phyloP scores from a whole-genome alignment of 495 filamentous ascomycete genomes.

The Penicillium goetzii region DNA sequence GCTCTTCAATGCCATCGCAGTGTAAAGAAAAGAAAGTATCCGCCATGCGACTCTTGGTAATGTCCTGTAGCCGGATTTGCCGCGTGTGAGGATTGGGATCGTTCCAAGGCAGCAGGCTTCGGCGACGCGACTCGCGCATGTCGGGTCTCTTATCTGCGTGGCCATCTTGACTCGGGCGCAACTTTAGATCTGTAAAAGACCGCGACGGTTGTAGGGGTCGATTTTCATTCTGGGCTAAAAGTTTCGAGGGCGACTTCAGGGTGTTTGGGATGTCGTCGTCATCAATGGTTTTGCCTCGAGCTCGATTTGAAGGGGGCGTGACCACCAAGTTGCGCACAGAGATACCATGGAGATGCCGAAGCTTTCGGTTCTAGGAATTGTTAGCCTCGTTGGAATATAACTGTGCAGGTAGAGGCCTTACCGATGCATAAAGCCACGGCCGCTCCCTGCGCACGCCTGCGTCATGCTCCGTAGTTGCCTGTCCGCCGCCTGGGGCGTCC shows the following conservation, averaged over 20 bases:
- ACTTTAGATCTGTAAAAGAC: conserved; percentile 71
- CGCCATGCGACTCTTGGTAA: conserved; percentile 71
- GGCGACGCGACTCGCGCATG: conserved; percentile 54
- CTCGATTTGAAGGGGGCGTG: conserved; percentile 46
- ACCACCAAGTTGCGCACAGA: conserved; percentile 85
- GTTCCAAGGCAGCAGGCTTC: conserved; percentile 71
- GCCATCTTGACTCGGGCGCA: conserved; percentile 31
- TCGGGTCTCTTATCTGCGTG: conserved; percentile 29
- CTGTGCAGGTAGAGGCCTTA: conserved; percentile 15
- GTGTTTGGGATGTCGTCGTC: conserved; percentile 74
- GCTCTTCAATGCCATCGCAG: conserved; percentile 63
- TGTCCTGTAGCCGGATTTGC: conserved; percentile 78
- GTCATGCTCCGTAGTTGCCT: conserved; percentile 29
- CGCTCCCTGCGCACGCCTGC: conserved; percentile 27
- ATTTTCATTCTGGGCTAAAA: conserved; percentile 61
- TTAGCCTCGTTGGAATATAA: conserved; percentile 13
- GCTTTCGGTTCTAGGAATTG: conserved; percentile 70
- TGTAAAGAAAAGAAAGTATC: conserved; percentile 91
- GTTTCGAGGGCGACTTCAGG: conserved; percentile 71
- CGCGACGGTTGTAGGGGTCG: conserved; percentile 66
- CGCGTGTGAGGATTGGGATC: conserved; percentile 66
- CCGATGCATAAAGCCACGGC: conserved; percentile 32
- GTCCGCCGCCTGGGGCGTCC: conserved; percentile 19
- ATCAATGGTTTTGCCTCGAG: conserved; percentile 76
- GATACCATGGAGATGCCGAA: conserved; percentile 86